Base-by-base conservation (phyloP, 2,329 filamentous ascomycete species). In the Phoma sp. region DNA sequence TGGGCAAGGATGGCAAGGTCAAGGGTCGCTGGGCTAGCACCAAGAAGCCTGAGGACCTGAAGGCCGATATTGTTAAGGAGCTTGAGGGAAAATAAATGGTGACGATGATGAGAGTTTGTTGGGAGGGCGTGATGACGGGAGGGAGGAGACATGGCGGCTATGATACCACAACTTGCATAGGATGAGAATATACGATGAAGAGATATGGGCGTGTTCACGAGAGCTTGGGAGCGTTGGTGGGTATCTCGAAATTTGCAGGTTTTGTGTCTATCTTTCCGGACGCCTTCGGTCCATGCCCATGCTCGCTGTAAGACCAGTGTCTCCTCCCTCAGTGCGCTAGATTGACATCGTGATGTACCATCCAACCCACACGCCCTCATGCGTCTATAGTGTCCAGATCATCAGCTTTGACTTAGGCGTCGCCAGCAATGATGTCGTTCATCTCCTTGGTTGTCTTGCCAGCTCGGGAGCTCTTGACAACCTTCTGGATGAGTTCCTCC, bases 1-100 rank as follows among this genome's bases (percentile, higher is more conserved):
- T 99, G 63, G 89, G 88, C 57, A 85, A 86, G 59, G 92, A 98
- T 76, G 95, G 95, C 24, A 84, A 89, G 79, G 92, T 98, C 66
- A 89, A 90, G 78, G 84, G 84, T 25, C 82, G 95, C 63, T 99
- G 92, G 92, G 90, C 91, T 31, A 94, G 90, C 76, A 90, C 87
- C 17, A 92, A 90, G 57, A 95, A 93, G 83, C 95, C 95, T 0
- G 91, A 94, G 80, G 78, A 79, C 35, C 79, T 99, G 67, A 90
- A 94, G 85, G 82, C 83, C 60, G 78, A 83, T 4, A 93, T 97
- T 65, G 75, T 92, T 69, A 86, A 89, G 66, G 91, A 92, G 80
- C 81, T 96, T 38, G 58, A 58, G 61, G 54, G 19, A 22, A 48
- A 55, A 49, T 49, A 51, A 45, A 17, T 33, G 24, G 25, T 17